Evolutionary conservation across 192 early-diverging fungal genomes (phyloP).

Genomic region (Linnemannia exigua): DNA sequence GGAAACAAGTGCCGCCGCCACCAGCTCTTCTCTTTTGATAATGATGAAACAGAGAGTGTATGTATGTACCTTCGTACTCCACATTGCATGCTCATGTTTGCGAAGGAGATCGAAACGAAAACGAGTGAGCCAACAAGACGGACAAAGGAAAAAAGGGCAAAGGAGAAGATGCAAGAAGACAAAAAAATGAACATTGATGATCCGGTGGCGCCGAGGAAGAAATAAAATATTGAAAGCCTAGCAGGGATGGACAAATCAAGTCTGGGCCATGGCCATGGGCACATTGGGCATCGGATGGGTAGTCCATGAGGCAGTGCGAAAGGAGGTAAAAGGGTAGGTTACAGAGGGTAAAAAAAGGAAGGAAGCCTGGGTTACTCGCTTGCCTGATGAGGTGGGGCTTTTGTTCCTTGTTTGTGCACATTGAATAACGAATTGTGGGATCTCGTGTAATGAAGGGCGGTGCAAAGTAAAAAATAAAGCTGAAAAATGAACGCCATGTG

Average conservation of each 20-base stretch:
- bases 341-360: background rate
- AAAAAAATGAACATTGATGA: constrained; percentile 7
- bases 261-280: background rate
- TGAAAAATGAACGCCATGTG: background rate
- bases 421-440: background rate
- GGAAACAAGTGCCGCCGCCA: background rate
- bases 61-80: background rate
- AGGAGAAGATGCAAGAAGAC: too few relatives aligned
- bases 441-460: background rate
- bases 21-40: background rate
- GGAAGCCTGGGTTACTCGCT: background rate
- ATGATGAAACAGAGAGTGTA: background rate
- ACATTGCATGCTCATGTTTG: background rate
- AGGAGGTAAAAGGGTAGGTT: background rate
- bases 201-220: background rate
- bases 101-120: constrained; percentile 5
- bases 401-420: too few relatives aligned
- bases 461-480: background rate
- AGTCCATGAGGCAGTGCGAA: background rate
- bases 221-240: background rate
- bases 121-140: background rate
- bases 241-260: background rate
- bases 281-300: background rate
- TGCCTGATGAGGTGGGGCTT: too few relatives aligned
- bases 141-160: background rate